A percentile compares a stretch with the other conserved stretches of the same genome.
phyloP scores from a whole-genome alignment of 2,329 filamentous ascomycete species.

The Cyphellophora attinorum region DNA sequence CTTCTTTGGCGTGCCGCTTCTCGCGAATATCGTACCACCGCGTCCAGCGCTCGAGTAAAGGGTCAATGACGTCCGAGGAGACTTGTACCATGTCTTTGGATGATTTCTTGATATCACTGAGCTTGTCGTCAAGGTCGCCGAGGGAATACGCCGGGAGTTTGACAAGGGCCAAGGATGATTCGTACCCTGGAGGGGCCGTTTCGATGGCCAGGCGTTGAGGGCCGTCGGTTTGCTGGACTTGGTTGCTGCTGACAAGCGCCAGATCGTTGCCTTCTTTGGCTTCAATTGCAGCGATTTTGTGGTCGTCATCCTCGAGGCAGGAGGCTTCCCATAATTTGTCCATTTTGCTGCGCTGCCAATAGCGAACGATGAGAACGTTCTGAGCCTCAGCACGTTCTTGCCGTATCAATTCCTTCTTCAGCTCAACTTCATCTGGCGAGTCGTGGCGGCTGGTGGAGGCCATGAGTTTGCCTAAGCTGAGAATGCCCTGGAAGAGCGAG shows the following conservation, averaged over 20 bases:
- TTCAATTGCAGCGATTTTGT: slow-evolving; percentile 1
- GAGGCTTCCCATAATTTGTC: slow-evolving; percentile 27
- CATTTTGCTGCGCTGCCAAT: slow-evolving; percentile 30
- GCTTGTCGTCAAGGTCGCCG: slow-evolving; percentile 23
- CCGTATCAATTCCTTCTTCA: slow-evolving; percentile 24
- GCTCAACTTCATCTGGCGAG: slow-evolving; percentile 12
- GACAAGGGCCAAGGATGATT: slow-evolving; percentile 14
- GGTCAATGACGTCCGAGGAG: slow-evolving; percentile 25
- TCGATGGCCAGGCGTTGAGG: slow-evolving; percentile 3
- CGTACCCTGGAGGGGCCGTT: slow-evolving; percentile 9
- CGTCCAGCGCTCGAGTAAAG: slow-evolving; percentile 23
- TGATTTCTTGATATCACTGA: slow-evolving; percentile 25
- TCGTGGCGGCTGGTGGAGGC: slow-evolving; percentile 19
- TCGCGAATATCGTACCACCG: slow-evolving; percentile 16
- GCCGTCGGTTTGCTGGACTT: no score
- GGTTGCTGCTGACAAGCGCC: slow-evolving; percentile 5
- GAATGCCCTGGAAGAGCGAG: slow-evolving; percentile 27
- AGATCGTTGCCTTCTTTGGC: slow-evolving; percentile 9
- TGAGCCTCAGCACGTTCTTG: slow-evolving; percentile 33
- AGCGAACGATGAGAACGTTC: slow-evolving; percentile 34
- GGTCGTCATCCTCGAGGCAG: slow-evolving; percentile 23
- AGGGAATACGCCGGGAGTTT: slow-evolving; percentile 23
- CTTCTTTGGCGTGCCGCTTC: slow-evolving; percentile 9
- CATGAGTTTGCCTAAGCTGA: slow-evolving; percentile 28
- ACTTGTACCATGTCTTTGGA: slow-evolving; percentile 29